Conservation (phyloP, 139 green algal species). For the Haematococcus sp. region DNA sequence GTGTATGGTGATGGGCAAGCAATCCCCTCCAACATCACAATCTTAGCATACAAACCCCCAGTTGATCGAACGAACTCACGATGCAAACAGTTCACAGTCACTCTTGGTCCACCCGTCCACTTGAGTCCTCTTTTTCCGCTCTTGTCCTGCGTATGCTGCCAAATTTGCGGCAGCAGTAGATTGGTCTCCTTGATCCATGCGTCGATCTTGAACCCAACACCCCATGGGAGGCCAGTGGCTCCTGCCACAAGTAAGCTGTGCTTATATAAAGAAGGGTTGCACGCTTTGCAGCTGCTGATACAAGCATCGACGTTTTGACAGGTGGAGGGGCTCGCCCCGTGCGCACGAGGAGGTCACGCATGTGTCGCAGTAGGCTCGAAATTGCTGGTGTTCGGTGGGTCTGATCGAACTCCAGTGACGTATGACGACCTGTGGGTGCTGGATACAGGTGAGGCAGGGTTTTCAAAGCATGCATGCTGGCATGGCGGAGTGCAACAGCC, state of each 20-base stretch:
- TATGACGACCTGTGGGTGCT: constrained; percentile 60
- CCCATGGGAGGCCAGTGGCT: constrained; percentile 17
- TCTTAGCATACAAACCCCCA: too few species aligned
- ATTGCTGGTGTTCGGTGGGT: constrained; percentile 56
- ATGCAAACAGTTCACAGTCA: too few species aligned
- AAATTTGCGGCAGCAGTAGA: too few species aligned
- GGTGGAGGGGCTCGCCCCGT: constrained; percentile 31
- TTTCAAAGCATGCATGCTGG: neutral
- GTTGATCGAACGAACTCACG: too few species aligned
- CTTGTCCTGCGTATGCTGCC: too few species aligned
- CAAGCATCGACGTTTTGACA: neutral
- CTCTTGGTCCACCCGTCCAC: too few species aligned
- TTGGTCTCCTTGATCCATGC: too few species aligned
- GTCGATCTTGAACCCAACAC: neutral
- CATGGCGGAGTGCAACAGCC: too few species aligned
- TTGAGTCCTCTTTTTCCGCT: too few species aligned
- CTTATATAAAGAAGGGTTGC: neutral
- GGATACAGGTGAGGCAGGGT: constrained; percentile 41
- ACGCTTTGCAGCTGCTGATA: too few species aligned
- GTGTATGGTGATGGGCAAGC: too few species aligned
- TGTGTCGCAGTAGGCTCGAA: constrained; percentile 33
- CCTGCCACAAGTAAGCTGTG: constrained; percentile 9
- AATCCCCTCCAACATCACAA: too few species aligned
- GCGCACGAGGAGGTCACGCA: constrained; percentile 42
- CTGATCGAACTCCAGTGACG: constrained; percentile 35